A percentile compares a stretch with the other conserved stretches of the same genome.
phyloP scores from a whole-genome alignment of 768 basidiomycete genomes.

The Boletus vinaceobasis region DNA sequence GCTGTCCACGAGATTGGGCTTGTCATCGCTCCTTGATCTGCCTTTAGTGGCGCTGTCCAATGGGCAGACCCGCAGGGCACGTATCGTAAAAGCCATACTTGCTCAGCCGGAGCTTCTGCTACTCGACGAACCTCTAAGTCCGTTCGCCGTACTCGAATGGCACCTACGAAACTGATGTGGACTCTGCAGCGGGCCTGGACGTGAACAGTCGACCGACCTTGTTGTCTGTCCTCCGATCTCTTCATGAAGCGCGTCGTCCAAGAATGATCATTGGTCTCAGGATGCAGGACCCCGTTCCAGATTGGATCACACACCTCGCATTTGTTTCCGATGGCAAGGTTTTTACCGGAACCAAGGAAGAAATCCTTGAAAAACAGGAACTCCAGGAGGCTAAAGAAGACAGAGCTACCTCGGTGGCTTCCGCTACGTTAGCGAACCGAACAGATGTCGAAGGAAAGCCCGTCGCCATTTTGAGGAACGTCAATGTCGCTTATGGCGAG shows the following conservation, averaged over 20 bases:
- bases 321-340: conserved; percentile 49
- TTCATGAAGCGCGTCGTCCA: conserved; percentile 50
- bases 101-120: conserved; percentile 69
- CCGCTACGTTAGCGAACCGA: background rate
- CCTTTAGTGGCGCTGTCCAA: conserved; percentile 86
- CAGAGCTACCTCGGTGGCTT: background rate
- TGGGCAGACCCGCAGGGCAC: conserved; percentile 85
- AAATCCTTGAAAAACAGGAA: conserved; percentile 36
- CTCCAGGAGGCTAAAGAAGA: conserved; percentile 3
- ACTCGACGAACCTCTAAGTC: conserved; percentile 91
- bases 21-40: conserved; percentile 67
- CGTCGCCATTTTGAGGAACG: conserved; percentile 60
- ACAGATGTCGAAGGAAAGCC: conserved; percentile 28
- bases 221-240: conserved; percentile 48
- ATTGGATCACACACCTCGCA: conserved; percentile 70
- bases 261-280: conserved; percentile 66
- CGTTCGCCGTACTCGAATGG: conserved; percentile 18
- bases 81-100: conserved; percentile 77
- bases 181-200: conserved; percentile 72
- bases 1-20: conserved; percentile 53
- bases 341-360: conserved; percentile 47
- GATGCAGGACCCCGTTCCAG: conserved; percentile 67
- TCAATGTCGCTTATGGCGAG: conserved; percentile 68
- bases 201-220: conserved; percentile 53
- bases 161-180: background rate